Conservation (phyloP, 1,139 yeast genomes). For the Taiozyma sp. region DNA sequence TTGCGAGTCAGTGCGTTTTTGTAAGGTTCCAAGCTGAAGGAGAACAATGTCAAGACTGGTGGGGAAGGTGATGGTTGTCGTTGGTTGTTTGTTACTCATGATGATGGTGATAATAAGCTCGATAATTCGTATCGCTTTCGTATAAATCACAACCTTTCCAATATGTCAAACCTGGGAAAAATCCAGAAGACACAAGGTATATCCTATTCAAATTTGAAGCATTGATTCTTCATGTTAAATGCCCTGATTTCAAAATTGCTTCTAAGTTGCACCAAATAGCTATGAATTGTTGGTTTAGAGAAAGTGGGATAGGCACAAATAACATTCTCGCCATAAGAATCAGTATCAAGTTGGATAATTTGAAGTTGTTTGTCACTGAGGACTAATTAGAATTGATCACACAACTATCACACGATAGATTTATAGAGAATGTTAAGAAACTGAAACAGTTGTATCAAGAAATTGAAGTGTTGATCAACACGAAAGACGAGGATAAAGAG, state of each 20-base stretch:
- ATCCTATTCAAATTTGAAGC: slow-evolving; percentile 81
- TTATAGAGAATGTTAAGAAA: slow-evolving; percentile 57
- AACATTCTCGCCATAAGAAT: slow-evolving; percentile 75
- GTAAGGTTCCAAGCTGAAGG: slow-evolving; percentile 47
- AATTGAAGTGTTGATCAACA: slow-evolving; percentile 32
- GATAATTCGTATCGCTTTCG: slow-evolving; percentile 56
- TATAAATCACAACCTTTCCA: slow-evolving; percentile 23
- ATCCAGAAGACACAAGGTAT: slow-evolving; percentile 36
- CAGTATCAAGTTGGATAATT: slow-evolving; percentile 58
- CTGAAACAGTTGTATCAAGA: slow-evolving; percentile 43
- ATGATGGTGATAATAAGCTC: slow-evolving; percentile 49
- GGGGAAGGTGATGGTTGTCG: slow-evolving; percentile 87
- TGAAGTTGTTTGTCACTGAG: slow-evolving; percentile 42
- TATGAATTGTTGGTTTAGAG: slow-evolving; percentile 83
- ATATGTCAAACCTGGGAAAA: slow-evolving; percentile 1
- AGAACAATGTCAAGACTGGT: slow-evolving; percentile 44
- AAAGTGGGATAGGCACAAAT: slow-evolving; percentile 79
- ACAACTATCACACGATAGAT: slow-evolving; percentile 50
- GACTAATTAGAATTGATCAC: slow-evolving; percentile 47
- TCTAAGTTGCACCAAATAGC: slow-evolving; percentile 61
- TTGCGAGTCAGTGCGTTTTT: slow-evolving; percentile 77
- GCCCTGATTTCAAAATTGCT: slow-evolving; percentile 59
- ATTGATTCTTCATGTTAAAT: slow-evolving; percentile 75
- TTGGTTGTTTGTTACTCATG: slow-evolving; percentile 84
- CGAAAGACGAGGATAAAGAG: slow-evolving; percentile 5